phyloP scores from a whole-genome alignment of 2,329 filamentous ascomycete genomes.

The Clonostachys sp. region DNA sequence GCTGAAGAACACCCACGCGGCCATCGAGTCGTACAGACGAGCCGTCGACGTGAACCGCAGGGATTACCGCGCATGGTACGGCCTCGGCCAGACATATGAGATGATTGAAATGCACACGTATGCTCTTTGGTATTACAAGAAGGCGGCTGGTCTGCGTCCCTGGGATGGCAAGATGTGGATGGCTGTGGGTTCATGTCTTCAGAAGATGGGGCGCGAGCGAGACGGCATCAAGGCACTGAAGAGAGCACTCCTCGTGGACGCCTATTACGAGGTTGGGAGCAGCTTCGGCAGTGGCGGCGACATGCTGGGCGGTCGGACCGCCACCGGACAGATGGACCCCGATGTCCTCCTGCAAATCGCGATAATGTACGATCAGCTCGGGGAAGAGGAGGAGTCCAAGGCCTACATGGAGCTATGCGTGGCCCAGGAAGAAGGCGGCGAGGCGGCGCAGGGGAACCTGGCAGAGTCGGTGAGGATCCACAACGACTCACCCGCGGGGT shows the following conservation, averaged over 20 bases:
- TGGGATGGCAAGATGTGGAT: conserved; percentile 99
- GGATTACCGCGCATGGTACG: conserved; percentile 98
- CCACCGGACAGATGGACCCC: conserved; percentile 69
- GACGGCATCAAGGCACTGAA: conserved; percentile 96
- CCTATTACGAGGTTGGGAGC: conserved; percentile 69
- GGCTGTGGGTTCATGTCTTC: conserved; percentile 86
- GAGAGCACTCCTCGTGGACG: conserved; percentile 81
- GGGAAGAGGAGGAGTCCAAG: conserved; percentile 74
- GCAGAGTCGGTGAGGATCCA: conserved; percentile 50
- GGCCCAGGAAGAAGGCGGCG: conserved; percentile 77
- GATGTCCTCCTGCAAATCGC: conserved; percentile 90
- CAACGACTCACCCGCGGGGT: conserved; percentile 41
- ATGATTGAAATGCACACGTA: conserved; percentile 98
- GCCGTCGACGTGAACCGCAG: conserved; percentile 94
- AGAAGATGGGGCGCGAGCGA: conserved; percentile 80
- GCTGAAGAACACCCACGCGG: conserved; percentile 96
- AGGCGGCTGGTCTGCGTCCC: conserved; percentile 85
- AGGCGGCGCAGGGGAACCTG: conserved; percentile 30
- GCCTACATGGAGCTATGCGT: conserved; percentile 96
- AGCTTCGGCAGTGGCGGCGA: conserved; percentile 44
- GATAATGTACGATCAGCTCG: conserved; percentile 76
- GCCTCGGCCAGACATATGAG: conserved; percentile 93
- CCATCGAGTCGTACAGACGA: conserved; percentile 92
- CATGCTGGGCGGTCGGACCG: conserved; percentile 41
- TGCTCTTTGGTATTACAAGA: conserved; percentile 95